Conservation (phyloP, 495 filamentous ascomycete species). For the Rusavskia elegans region DNA sequence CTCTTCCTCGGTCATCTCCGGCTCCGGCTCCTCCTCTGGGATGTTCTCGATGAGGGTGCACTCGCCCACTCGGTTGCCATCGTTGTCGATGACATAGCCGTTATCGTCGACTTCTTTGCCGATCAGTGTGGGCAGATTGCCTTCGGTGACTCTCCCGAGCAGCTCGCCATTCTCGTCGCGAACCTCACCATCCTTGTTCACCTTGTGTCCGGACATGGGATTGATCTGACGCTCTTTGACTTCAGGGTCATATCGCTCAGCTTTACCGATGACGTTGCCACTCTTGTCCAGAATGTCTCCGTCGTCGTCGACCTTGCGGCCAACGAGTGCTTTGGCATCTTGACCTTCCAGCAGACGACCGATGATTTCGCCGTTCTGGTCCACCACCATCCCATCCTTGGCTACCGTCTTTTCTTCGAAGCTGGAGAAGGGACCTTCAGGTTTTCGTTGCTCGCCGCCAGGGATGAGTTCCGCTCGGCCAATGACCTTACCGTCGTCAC, state of each 20-base stretch:
- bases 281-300: slow-evolving; percentile 71
- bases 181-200: slow-evolving; percentile 73
- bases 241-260: slow-evolving; percentile 69
- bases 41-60: slow-evolving; percentile 67
- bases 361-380: slow-evolving; percentile 46
- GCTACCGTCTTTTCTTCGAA: slow-evolving; percentile 55
- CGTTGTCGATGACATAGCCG: slow-evolving; percentile 68
- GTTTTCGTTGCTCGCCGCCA: slow-evolving; percentile 48
- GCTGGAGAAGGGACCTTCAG: slow-evolving; percentile 67
- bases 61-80: slow-evolving; percentile 68
- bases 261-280: slow-evolving; percentile 66
- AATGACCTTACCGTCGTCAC: slow-evolving; percentile 64
- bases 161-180: slow-evolving; percentile 67
- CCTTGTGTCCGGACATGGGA: slow-evolving; percentile 59
- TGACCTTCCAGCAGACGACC: slow-evolving; percentile 54
- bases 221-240: slow-evolving; percentile 49
- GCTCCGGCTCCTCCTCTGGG: slow-evolving; percentile 25
- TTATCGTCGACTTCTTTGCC: slow-evolving; percentile 78
- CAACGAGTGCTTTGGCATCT: slow-evolving; percentile 53
- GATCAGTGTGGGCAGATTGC: slow-evolving; percentile 49
- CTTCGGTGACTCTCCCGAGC: slow-evolving; percentile 63
- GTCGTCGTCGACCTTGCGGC: slow-evolving; percentile 66
- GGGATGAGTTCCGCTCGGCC: slow-evolving; percentile 66
- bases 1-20: slow-evolving; percentile 27
- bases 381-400: slow-evolving; percentile 59